These are phyloP conservation scores for Choanephora cucurbitarum DNA, from an alignment of 371 early-diverging fungal genomes.

Conservation along the genomic window DNA sequence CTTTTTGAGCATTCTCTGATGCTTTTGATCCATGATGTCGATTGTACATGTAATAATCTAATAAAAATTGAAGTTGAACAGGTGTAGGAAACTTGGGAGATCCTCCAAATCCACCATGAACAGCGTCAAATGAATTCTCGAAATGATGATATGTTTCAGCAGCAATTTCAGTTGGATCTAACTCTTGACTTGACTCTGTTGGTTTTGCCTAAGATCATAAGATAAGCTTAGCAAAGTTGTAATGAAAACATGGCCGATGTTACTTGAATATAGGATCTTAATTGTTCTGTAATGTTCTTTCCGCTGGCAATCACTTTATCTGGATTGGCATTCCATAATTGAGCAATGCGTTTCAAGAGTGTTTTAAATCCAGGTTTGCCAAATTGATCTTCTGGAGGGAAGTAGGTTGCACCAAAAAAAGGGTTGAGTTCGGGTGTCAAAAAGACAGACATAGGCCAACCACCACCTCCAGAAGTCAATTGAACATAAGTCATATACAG, in stretches of 20 bases:
- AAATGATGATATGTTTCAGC: constrained; percentile 43
- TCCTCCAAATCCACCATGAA: constrained; percentile 61
- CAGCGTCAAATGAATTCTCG: constrained; percentile 45
- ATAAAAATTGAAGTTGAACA: constrained; percentile 57
- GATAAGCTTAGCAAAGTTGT: no score
- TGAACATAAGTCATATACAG: constrained; percentile 63
- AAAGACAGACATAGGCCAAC: constrained; percentile 67
- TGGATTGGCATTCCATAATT: constrained; percentile 44
- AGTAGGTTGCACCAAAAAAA: constrained; percentile 71
- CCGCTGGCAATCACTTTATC: constrained; percentile 46
- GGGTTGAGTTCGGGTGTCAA: constrained; percentile 68
- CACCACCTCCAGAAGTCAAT: constrained; percentile 60
- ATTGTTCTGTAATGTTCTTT: constrained; percentile 38
- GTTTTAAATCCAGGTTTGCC: constrained; percentile 60
- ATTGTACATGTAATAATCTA: constrained; percentile 49
- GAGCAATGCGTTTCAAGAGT: constrained; percentile 44
- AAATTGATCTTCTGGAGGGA: constrained; percentile 56
- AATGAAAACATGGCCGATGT: no score
- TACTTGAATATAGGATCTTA: constrained; percentile 43
- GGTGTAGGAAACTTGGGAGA: constrained; percentile 74
- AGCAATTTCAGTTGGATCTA: constrained; percentile 25
- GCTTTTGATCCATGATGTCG: constrained; percentile 19
- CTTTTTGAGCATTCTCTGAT: constrained; percentile 35
- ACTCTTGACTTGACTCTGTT: constrained; percentile 3
- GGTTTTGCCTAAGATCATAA: constrained; percentile 17